Evolutionary conservation across 2,329 filamentous ascomycete genomes (phyloP), one percentile per base, ranked within the genome.

Genomic region (Aspergillus sp.): DNA sequence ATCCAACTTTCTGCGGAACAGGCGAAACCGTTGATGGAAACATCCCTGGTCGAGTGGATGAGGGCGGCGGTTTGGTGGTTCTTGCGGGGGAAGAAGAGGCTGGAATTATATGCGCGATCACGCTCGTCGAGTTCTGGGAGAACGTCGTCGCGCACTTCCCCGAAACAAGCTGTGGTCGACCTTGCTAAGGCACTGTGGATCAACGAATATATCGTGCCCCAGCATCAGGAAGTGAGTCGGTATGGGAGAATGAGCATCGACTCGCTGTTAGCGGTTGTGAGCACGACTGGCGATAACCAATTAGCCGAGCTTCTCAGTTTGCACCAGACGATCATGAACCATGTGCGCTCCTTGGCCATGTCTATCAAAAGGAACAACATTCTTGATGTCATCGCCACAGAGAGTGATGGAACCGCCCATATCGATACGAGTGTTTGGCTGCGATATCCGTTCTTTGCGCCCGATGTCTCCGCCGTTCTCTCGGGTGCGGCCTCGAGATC

Each of bases 51-150:
- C 44, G 84, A 91, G 54, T 87, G 92, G 76, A 78, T 88, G 9
- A 82, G 89, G 53, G 87, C 86, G 20, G 86, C 85, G 3, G 76
- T 89, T 0, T 97, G 92, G 92, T 97, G 92, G 92, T 95, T 96
- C 64, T 68, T 96, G 43, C 88, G 84, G 60, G 92, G 91, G 17
- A 86, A 91, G 56, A 83, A 86, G 64, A 85, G 86, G 9, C 78
- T 96, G 47, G 92, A 96, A 68, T 71, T 75, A 11, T 78, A 87
- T 36, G 85, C 95, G 44, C 81, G 89, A 55, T 85, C 84, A 48
- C 81, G 83, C 5, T 80, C 86, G 25, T 73, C 76, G 32, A 78
- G 72, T 40, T 76, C 81, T 4, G 80, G 84, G 55, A 76, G 59
- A 76, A 79, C 65, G 74, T 80, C 56, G 43, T 78, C 71, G 57